Evolutionary conservation across 352 stramenopile species (phyloP).

Genomic region (Saprolegnia diclina): DNA sequence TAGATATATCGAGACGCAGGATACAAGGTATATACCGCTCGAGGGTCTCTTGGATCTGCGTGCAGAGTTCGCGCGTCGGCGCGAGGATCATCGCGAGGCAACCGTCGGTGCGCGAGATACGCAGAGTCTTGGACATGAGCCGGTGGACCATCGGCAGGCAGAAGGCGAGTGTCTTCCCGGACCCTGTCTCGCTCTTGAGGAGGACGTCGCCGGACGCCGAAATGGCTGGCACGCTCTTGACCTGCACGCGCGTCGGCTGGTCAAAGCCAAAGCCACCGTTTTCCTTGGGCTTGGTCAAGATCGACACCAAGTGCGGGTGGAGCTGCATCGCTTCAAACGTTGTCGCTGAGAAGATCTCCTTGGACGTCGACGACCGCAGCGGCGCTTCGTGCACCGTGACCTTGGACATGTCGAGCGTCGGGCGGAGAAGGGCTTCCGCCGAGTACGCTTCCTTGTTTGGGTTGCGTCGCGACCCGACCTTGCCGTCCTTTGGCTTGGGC

Average conservation of each 20-base stretch:
- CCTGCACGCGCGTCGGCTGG: conserved; percentile 72
- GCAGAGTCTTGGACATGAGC: conserved; percentile 57
- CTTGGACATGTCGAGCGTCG: conserved; percentile 45
- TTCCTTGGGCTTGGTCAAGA: conserved; percentile 51
- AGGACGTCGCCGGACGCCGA: conserved; percentile 83
- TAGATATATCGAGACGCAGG: neutral
- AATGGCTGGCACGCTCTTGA: conserved; percentile 69
- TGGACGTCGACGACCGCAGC: conserved; percentile 60
- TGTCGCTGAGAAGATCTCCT: conserved; percentile 73
- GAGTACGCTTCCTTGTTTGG: conserved; percentile 77
- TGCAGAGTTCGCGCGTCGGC: conserved; percentile 45
- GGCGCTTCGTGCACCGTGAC: conserved; percentile 56
- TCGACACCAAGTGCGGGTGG: conserved; percentile 53
- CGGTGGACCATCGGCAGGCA: conserved; percentile 93
- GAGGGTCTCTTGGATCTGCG: conserved; percentile 36
- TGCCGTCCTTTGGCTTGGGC: conserved; percentile 5
- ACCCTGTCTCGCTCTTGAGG: conserved; percentile 95
- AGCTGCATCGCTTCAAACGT: conserved; percentile 76
- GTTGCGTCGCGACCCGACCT: conserved; percentile 72
- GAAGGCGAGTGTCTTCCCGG: conserved; percentile 96
- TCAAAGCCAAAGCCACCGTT: conserved; percentile 69
- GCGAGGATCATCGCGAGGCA: conserved; percentile 77
- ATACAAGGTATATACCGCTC: conserved; percentile 9
- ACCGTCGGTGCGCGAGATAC: conserved; percentile 76
- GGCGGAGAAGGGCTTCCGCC: conserved; percentile 48